Conservation (phyloP, 345 rosid species). For the Viola odorata region DNA sequence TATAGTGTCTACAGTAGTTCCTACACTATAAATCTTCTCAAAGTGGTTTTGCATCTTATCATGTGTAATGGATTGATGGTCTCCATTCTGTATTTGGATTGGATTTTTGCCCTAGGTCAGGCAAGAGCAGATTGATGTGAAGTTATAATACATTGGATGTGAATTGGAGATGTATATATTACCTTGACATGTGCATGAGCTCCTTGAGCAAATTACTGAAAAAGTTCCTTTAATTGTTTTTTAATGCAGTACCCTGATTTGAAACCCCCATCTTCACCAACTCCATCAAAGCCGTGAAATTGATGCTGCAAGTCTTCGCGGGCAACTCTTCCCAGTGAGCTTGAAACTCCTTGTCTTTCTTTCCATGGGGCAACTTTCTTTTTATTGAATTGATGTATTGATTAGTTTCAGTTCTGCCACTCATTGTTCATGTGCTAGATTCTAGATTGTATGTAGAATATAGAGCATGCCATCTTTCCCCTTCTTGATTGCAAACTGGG, state of each 20-base stretch:
- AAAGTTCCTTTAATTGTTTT: neutral
- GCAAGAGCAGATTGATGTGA: too few species aligned
- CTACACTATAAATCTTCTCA: too few species aligned
- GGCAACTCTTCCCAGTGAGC: neutral
- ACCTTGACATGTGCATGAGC: neutral
- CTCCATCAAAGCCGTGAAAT: constrained; percentile 39
- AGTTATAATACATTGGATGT: too few species aligned
- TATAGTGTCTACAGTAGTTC: too few species aligned
- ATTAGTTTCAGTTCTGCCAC: neutral
- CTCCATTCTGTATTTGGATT: too few species aligned
- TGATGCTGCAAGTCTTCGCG: constrained; percentile 3
- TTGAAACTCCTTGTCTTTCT: neutral
- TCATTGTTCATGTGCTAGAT: too few species aligned
- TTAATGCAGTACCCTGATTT: constrained; percentile 42
- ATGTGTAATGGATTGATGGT: too few species aligned
- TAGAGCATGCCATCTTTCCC: too few species aligned
- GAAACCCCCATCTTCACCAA: constrained; percentile 58
- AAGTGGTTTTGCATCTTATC: too few species aligned
- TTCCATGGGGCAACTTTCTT: neutral
- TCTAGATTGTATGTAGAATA: too few species aligned
- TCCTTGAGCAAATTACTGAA: neutral
- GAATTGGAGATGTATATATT: neutral
- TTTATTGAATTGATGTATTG: neutral
- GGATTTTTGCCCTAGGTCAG: too few species aligned
- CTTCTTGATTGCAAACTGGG: too few species aligned